These are phyloP conservation scores for Cytospora paraplurivora DNA, from an alignment of 2,329 filamentous ascomycete species.

Conservation along the genomic window DNA sequence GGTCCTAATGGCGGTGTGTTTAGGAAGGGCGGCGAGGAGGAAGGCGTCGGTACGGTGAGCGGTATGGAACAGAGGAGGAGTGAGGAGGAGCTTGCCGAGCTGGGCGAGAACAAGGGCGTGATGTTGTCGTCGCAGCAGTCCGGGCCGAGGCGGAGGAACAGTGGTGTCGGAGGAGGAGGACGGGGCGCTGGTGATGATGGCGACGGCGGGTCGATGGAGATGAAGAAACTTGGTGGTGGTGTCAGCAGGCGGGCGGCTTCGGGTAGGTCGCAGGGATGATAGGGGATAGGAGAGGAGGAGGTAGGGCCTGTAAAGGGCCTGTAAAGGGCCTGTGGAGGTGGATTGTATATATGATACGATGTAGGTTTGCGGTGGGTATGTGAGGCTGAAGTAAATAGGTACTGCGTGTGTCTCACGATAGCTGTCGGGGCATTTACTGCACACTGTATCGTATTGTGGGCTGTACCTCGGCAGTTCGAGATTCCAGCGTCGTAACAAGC, in stretches of 20 bases:
- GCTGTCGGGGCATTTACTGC: too few species aligned
- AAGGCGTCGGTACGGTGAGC: conserved; percentile 15
- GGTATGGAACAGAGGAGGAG: conserved; percentile 32
- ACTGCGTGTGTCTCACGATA: too few species aligned
- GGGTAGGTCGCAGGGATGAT: not conserved
- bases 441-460: too few species aligned
- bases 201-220: conserved; percentile 34
- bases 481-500: not conserved
- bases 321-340: not conserved
- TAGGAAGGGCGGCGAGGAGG: conserved; percentile 23
- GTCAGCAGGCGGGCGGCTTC: conserved; percentile 25
- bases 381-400: too few species aligned
- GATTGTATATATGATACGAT: too few species aligned
- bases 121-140: conserved; percentile 19
- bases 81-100: conserved; percentile 42
- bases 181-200: not conserved
- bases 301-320: too few species aligned
- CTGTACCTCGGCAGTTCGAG: too few species aligned
- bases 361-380: too few species aligned
- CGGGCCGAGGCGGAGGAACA: conserved; percentile 28
- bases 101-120: conserved; percentile 36
- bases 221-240: conserved; percentile 30
- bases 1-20: conserved; percentile 13
- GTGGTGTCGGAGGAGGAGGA: conserved; percentile 16
- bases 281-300: too few species aligned